Conservation (phyloP, 75 land plant species). For the Sequoiadendron giganteum region DNA sequence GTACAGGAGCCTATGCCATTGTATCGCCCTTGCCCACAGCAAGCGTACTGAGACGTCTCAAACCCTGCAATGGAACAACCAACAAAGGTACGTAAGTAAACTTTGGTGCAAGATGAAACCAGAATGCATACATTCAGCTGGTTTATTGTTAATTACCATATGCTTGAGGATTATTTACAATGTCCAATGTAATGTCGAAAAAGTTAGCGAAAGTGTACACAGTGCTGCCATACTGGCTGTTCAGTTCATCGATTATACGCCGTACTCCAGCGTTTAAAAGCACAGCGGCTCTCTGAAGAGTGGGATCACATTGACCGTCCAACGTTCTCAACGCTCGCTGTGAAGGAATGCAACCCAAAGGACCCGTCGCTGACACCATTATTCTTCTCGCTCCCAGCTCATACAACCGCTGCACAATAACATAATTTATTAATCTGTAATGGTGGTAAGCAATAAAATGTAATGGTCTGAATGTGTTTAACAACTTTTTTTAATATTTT, state of each 20-base stretch:
- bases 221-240: conserved; percentile 33
- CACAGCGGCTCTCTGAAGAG: conserved; percentile 35
- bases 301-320: conserved; percentile 42
- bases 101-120: neutral
- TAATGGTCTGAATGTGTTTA: no score
- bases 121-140: neutral
- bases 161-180: conserved; percentile 38
- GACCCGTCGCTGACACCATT: conserved; percentile 58
- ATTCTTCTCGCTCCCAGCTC: conserved; percentile 65
- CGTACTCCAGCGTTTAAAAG: conserved; percentile 49
- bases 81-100: neutral
- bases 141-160: conserved; percentile 27
- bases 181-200: conserved; percentile 32
- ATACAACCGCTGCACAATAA: conserved; percentile 31
- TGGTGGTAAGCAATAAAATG: no score
- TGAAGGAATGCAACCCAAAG: conserved; percentile 70
- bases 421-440: no score
- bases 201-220: conserved; percentile 37
- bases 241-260: conserved; percentile 41
- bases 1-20: conserved; percentile 58
- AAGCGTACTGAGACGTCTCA: conserved; percentile 26
- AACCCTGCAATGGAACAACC: conserved; percentile 24
- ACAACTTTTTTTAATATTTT: no score
- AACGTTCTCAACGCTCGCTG: conserved; percentile 40
- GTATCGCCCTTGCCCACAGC: conserved; percentile 57